A percentile compares a stretch with the other conserved stretches of the same genome.
phyloP scores from a whole-genome alignment of 495 filamentous ascomycete species.

The Penicillium manginii region DNA sequence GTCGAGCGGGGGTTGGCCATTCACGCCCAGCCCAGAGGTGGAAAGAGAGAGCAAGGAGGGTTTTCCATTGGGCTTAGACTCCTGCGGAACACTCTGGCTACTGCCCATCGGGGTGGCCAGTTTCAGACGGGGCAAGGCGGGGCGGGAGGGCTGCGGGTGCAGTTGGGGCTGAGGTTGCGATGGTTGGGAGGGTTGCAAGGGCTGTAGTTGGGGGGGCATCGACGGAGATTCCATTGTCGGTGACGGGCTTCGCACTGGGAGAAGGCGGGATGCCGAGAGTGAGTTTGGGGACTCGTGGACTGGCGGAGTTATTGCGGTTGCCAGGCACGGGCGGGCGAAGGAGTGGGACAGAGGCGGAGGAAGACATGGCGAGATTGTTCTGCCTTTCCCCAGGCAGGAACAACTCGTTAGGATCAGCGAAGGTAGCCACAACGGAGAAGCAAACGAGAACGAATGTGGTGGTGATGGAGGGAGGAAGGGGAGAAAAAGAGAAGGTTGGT shows the following conservation, averaged over 20 bases:
- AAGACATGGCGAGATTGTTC: conserved; percentile 69
- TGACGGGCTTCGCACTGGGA: conserved; percentile 72
- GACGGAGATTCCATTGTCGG: conserved; percentile 38
- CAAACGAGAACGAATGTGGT: conserved; percentile 16
- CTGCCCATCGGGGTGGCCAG: conserved; percentile 86
- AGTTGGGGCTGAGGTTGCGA: conserved; percentile 3
- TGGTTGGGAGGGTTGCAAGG: conserved; percentile 36
- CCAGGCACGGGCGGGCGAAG: conserved; percentile 84
- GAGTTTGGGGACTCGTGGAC: conserved; percentile 72
- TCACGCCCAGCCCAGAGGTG: conserved; percentile 67
- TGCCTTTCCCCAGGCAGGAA: conserved; percentile 53
- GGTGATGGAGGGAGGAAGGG: conserved; percentile 13
- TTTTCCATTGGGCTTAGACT: conserved; percentile 56
- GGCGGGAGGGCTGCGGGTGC: conserved; percentile 42
- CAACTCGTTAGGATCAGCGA: conserved; percentile 53
- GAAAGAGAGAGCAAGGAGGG: conserved; percentile 53
- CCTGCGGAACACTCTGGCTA: conserved; percentile 63
- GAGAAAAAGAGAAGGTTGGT: conserved; percentile 3
- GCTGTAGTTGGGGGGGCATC: conserved; percentile 10
- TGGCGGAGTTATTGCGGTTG: conserved; percentile 58
- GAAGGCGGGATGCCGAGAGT: conserved; percentile 88
- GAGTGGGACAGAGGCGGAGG: conserved; percentile 77
- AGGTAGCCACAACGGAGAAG: conserved; percentile 42
- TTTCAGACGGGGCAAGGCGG: conserved; percentile 70
- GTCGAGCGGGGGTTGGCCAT: conserved; percentile 74